A percentile compares a stretch with the other conserved stretches of the same genome.
These are phyloP conservation scores for Wickerhamiella bombiphila DNA, from an alignment of 805 yeast genomes.

Conservation along the genomic window DNA sequence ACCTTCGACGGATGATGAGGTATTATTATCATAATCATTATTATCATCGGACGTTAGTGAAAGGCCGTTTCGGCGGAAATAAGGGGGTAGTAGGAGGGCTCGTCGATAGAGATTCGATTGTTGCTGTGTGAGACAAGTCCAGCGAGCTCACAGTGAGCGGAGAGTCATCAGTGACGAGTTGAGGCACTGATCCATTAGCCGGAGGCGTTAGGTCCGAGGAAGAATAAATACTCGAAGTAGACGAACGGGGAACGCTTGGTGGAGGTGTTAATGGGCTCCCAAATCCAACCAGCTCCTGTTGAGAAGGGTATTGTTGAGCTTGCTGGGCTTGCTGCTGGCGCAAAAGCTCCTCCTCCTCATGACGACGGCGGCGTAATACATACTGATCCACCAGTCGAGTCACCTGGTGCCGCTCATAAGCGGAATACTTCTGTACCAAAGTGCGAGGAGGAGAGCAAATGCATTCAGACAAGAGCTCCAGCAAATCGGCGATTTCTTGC, in stretches of 20 bases:
- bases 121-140: constrained; percentile 7
- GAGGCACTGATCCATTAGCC: constrained; percentile 2
- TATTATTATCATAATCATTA: no score
- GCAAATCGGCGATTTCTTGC: constrained; percentile 17
- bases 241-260: constrained; percentile 21
- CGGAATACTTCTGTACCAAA: constrained; percentile 27
- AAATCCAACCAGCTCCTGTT: constrained; percentile 1
- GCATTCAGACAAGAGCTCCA: constrained; percentile 23
- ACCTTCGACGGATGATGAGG: no score
- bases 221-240: constrained; percentile 10
- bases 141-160: constrained; percentile 13
- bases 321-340: constrained; percentile 9
- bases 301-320: constrained; percentile 12
- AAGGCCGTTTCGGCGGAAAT: constrained; percentile 16
- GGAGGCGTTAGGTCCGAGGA: constrained; percentile 14
- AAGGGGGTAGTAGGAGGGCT: constrained; percentile 18
- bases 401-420: constrained; percentile 21
- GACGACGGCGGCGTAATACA: constrained; percentile 21
- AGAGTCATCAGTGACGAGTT: constrained; percentile 8
- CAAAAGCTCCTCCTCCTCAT: constrained; percentile 19
- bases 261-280: constrained; percentile 23
- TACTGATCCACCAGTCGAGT: constrained; percentile 22
- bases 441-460: constrained; percentile 25
- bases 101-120: constrained; percentile 8
- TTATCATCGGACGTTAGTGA: no score